These are phyloP conservation scores for Quercus wislizeni DNA, from an alignment of 306 rosid genomes.

Conservation along the genomic window DNA sequence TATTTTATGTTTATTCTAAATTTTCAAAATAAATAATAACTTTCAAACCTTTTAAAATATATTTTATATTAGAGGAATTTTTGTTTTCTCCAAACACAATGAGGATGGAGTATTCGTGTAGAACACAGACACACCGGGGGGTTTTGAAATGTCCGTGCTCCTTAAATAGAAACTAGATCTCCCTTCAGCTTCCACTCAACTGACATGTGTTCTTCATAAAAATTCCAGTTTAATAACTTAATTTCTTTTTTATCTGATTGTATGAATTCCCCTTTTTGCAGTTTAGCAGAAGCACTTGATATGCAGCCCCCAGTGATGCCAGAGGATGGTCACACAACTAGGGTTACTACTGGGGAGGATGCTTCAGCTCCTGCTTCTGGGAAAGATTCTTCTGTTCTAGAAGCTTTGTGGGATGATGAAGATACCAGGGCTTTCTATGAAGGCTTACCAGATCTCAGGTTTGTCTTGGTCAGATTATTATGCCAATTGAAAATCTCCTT, in stretches of 20 bases:
- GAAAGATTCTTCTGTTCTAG: conserved; percentile 80
- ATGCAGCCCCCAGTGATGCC: conserved; percentile 99
- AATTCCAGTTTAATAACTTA: background rate
- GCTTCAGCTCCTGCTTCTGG: conserved; percentile 73
- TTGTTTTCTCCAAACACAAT: too few species aligned
- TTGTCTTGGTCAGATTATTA: conserved; percentile 30
- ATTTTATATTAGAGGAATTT: too few species aligned
- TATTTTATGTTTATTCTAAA: too few species aligned
- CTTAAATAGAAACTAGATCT: conserved; percentile 3
- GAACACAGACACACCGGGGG: too few species aligned
- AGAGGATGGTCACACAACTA: conserved; percentile 96
- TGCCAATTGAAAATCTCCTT: background rate
- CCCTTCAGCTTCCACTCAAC: conserved; percentile 10
- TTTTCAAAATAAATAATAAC: too few species aligned
- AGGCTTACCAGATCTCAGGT: conserved; percentile 98
- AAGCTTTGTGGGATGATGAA: conserved; percentile 97
- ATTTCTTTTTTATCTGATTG: conserved; percentile 1
- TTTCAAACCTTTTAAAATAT: too few species aligned
- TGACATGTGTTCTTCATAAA: conserved; percentile 1
- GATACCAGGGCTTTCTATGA: conserved; percentile 93
- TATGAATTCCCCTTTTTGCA: conserved; percentile 34
- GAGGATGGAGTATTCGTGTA: too few species aligned
- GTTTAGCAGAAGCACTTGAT: conserved; percentile 97
- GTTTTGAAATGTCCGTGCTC: too few species aligned
- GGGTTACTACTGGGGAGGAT: conserved; percentile 91